Base-by-base conservation (phyloP, 108 stramenopile species). In the Parmales sp. region DNA sequence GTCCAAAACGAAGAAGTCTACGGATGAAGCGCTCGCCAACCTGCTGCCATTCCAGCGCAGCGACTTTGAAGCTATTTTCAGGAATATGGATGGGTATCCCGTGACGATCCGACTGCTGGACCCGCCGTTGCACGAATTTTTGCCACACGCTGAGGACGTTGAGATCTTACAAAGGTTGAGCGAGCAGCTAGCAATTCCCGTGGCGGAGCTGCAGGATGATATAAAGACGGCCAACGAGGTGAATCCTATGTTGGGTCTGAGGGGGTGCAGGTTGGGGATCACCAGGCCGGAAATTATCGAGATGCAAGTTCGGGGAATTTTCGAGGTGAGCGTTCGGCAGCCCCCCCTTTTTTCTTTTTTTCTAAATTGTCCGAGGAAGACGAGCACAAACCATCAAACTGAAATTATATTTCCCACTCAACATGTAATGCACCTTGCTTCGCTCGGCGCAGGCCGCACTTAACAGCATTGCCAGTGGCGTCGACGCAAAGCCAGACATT, bases 101-200 rank as follows among this genome's bases (percentile, higher is more conserved):
- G 79, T 80, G 7, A 80, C 76, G 34, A 65, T 80, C 16, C 73
- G 79, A 20, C 72, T 80, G 16, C 75, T 80, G 6, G 79, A 80
- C 69, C 79, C 79, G 9, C 79, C 79, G 1, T 38, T 80, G 20
- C 79, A 80, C 70, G 79, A 80, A 70, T 80, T 80, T 66, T 49
- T 80, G 11, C 79, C 79, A 6, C 20, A 18, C 23, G 25, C 49
- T 38, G 45, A 73, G 18, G 38, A 45, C n/a, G 51, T 68, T 49
- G 75, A 79, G 13, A 67, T 74, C 31, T 50, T 69, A 37, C 64
- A 68, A 9, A 28, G 51, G 51, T 54, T 75, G 18, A 67, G 60
- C 0, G 11, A 63, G 8, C 36, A 69, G 44, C 34, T 72, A 26
- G 67, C 63, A 37, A 36, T 54, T 31, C 25, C 63, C 71, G 67